Evolutionary conservation across 805 yeast species (phyloP).

Genomic region (Wickerhamiella shivajii): DNA sequence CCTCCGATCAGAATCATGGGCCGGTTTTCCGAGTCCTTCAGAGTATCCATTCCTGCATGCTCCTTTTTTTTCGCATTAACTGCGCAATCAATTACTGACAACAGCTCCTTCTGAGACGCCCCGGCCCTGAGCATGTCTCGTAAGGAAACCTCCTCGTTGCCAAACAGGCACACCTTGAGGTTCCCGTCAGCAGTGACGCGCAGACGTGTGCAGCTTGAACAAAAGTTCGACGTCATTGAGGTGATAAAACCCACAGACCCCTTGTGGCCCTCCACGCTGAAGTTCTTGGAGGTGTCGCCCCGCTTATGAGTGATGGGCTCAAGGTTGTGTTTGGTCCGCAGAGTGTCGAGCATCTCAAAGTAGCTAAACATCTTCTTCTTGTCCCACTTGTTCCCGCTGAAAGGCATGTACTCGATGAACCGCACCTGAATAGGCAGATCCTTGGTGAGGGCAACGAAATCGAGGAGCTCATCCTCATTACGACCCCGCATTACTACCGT

Average conservation of each 20-base stretch:
- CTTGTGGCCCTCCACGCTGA: slow-evolving; percentile 28
- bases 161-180: slow-evolving; percentile 40
- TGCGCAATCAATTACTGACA: slow-evolving; percentile 31
- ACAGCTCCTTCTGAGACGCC: slow-evolving; percentile 25
- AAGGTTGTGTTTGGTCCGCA: slow-evolving; percentile 21
- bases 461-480: slow-evolving; percentile 38
- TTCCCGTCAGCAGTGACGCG: slow-evolving; percentile 41
- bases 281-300: slow-evolving; percentile 41
- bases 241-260: slow-evolving; percentile 40
- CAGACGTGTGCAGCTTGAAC: slow-evolving; percentile 38
- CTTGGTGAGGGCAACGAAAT: slow-evolving; percentile 32
- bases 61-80: slow-evolving; percentile 34
- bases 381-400: slow-evolving; percentile 41
- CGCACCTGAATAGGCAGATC: slow-evolving; percentile 33
- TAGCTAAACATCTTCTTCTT: slow-evolving; percentile 32
- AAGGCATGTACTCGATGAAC: slow-evolving; percentile 47
- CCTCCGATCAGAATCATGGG: slow-evolving; percentile 48
- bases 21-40: slow-evolving; percentile 34
- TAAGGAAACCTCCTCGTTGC: slow-evolving; percentile 35
- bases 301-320: slow-evolving; percentile 16
- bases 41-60: slow-evolving; percentile 37
- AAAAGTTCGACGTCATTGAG: slow-evolving; percentile 41
- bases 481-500: slow-evolving; percentile 36
- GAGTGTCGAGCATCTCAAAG: slow-evolving; percentile 28
- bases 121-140: slow-evolving; percentile 32